Evolutionary conservation across 2,329 filamentous ascomycete genomes (phyloP), one percentile per base, ranked within the genome.

Genomic region (Ophidiomyces ophidiicola): DNA sequence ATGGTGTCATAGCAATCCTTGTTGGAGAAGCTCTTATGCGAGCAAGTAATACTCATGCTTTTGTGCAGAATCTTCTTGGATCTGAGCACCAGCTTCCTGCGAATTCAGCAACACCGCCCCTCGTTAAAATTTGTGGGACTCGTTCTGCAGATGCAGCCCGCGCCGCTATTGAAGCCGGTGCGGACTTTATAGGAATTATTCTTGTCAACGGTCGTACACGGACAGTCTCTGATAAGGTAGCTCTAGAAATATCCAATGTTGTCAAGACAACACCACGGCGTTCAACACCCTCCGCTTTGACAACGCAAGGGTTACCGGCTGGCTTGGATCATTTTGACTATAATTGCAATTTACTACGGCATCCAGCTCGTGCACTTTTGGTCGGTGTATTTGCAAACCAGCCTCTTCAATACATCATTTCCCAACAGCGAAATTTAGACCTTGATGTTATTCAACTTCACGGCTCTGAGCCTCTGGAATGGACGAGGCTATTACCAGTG

Each of bases 11-110:
- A 50, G 90, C 88, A 35, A 80, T 98, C 8, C 73, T 98, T 3
- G 88, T 98, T 5, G 90, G 90, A 11, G 90, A 98, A 61, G 84
- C 92, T 36, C 76, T 98, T 48, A 96, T 98, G 88, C 78, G 85
- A 44, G 87, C 90, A 2, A 71, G 80, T 7, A 76, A 96, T 53
- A 86, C 86, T 7, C 73, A 78, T 15, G 66, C 70, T 15, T 98
- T 98, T 63, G 92, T 96, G 54, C 71, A 75, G 23, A 73, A 87
- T 51, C 74, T 98, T 17, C 82, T 94, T 49, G 79, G 83, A 26
- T 68, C 68, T 23, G 57, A 58, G 14, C 50, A 52, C 6, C 47
- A 52, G 20, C 46, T 52, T 7, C 23, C 36, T 25, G 33, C 33
- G n/a, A 48, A 39, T 37, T 43, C 43, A 35, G 48, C 51, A 20